Base-by-base conservation (phyloP, 805 yeast genomes). In the Zygoascus biomembranicola region DNA sequence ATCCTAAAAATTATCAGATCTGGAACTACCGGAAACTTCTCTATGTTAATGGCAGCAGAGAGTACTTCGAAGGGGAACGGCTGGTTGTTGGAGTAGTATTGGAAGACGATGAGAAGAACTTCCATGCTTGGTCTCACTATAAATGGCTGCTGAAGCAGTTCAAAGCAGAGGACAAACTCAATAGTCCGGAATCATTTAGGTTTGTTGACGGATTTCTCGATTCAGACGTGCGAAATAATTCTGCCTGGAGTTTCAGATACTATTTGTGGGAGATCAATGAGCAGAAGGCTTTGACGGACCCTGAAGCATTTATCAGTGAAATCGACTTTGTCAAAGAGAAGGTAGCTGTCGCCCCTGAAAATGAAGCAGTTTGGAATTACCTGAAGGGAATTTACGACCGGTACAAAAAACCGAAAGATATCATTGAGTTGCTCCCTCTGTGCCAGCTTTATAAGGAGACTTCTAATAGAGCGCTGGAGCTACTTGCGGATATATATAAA, bases 121-220 rank as follows among this genome's bases (percentile, higher is more conserved):
- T 94, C 68, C 99, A 94, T 63, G 97, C 90, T 5, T 94, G 99
- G 98, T 80, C 96, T 0, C 88, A 90, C 61, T 72, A 92, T 51
- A 85, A 86, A 61, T 90, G 97, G 97, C 69, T 87, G 20, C 84
- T 85, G 9, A 73, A 75, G 39, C 73, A 42, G 10, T 19, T 35
- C 26, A 31, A 37, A 16, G 41, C 43, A 14, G 53, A 42, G 35
- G 39, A 16, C 8, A 50, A 32, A 20, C 41, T 26, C 11, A n/a
- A 18, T 28, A n/a, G 11, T 5, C 18, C 4, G n/a, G 50, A 44
- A 35, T 49, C 26, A 9, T 45, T 53, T n/a, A 28, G 20, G 54
- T 32, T 53, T 51, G 62, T 64, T 0, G 65, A 68, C 39, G 95
- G 89, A 63, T 57, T 82, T 14, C 67, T 92, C 2, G 66, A 67